A percentile compares a stretch with the other conserved stretches of the same genome.
These are phyloP conservation scores for Bolboschoenoplectus hybrid DNA, from an alignment of 202 grass and related monocot species.

Conservation along the genomic window DNA sequence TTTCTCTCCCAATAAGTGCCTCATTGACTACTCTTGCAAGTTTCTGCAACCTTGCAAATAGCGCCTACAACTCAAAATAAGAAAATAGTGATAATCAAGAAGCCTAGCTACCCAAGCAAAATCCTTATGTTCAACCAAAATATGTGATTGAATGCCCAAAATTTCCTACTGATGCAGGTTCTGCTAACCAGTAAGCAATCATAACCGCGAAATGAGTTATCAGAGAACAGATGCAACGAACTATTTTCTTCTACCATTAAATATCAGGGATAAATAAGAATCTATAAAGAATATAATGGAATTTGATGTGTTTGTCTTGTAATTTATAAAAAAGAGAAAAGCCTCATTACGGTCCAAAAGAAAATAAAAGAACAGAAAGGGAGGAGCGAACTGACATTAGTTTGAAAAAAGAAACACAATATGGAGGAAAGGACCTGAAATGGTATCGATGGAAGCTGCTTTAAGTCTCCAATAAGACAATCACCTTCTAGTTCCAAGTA, in stretches of 20 bases:
- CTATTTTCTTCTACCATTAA: background rate
- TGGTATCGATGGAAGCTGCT: constrained; percentile 71
- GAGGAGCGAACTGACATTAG: background rate
- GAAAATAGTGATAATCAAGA: constrained; percentile 26
- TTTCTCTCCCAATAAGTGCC: constrained; percentile 75
- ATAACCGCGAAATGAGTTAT: background rate
- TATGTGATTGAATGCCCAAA: background rate
- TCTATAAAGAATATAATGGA: background rate
- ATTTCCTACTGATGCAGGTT: background rate
- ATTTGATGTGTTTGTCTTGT: background rate
- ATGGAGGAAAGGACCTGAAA: constrained; percentile 72
- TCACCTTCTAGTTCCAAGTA: constrained; percentile 73
- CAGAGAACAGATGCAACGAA: background rate
- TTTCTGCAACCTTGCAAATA: constrained; percentile 89
- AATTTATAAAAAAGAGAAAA: background rate
- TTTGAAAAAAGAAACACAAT: background rate
- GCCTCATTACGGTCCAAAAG: background rate
- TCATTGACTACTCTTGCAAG: constrained; percentile 74
- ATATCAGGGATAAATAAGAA: background rate
- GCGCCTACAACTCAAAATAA: constrained; percentile 52
- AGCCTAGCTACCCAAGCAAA: background rate
- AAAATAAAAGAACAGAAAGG: background rate
- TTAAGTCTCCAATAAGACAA: constrained; percentile 66
- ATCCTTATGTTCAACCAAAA: background rate
- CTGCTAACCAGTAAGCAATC: background rate